Evolutionary conservation across 768 basidiomycete species (phyloP), one percentile per base, ranked within the genome.

Genomic region (Hygrocybe coccinea): DNA sequence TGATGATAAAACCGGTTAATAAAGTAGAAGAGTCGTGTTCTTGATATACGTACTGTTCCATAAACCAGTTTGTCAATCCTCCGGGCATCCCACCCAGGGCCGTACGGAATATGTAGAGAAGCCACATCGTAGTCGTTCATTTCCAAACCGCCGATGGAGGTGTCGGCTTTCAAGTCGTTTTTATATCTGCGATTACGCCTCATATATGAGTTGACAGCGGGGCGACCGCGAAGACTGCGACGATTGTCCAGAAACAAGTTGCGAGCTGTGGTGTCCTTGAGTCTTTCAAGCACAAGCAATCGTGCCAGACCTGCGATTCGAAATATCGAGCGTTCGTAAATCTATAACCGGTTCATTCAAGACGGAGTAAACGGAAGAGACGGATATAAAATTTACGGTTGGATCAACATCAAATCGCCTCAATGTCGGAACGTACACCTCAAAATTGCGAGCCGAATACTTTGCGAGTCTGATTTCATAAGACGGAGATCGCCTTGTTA

Each of bases 391-490:
- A 66, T 72, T 11, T 58, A 82, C 83, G 2, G 82, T 85, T 11
- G 83, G 84, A 62, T 86, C 83, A 36, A 85, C 69, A 41, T 81
- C 74, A 5, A 64, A 66, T 12, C 84, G 78, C 14, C 68, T 63
- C 33, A 85, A 73, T 15, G 71, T 69, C 1, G 82, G 82, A 5
- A 84, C 76, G 57, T 79, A 79, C 19, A 85, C 74, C 62, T 85
- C 84, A 55, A 80, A 84, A 5, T 69, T 77, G 7, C 84, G 71
- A 5, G 68, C 59, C 0, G 79, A 73, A 64, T 86, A 84, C 64
- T 86, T 86, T 17, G 79, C 70, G 8, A 84, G 74, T 2, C 83
- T 75, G 24, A 83, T 76, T 70, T 85, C 83, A 59, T 86, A 83
- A 10, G 83, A 85, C 1, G 83, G 83, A 2, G 82, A 84, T 35